phyloP scores from a whole-genome alignment of 148 eudicot genomes.

The Diospyros lotus region DNA sequence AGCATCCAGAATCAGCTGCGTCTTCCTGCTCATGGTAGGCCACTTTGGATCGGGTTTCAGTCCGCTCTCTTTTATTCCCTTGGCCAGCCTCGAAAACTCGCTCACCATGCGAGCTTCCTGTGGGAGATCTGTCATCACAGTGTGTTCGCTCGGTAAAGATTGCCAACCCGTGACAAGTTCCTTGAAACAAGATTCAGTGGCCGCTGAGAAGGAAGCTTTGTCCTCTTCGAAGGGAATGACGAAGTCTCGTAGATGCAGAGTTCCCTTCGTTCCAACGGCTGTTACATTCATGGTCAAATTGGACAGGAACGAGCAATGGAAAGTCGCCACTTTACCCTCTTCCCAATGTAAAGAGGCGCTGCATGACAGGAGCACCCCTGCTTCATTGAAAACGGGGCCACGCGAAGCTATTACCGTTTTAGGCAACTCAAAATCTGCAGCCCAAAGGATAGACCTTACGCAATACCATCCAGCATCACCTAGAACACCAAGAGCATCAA shows the following conservation, averaged over 20 bases:
- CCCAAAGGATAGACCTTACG: conserved; percentile 51
- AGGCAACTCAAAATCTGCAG: conserved; percentile 46
- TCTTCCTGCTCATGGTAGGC: conserved; percentile 33
- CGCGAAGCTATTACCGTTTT: conserved; percentile 44
- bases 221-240: conserved; percentile 22
- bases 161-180: conserved; percentile 12
- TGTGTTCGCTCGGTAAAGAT: conserved; percentile 17
- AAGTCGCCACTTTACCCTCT: conserved; percentile 47
- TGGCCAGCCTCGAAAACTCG: conserved; percentile 27
- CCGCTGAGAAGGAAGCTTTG: conserved; percentile 8
- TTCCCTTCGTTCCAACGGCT: conserved; percentile 37
- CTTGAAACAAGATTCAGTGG: conserved; percentile 8
- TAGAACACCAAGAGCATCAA: conserved; percentile 59
- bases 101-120: conserved; percentile 34
- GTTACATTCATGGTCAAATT: conserved; percentile 49
- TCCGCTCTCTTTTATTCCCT: conserved; percentile 6
- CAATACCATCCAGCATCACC: conserved; percentile 71
- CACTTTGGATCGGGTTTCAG: conserved; percentile 22
- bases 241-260: conserved; percentile 20
- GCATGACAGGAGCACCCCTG: conserved; percentile 52
- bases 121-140: conserved; percentile 19
- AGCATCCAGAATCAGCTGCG: conserved; percentile 30
- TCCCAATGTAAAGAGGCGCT: conserved; percentile 58
- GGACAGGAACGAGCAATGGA: conserved; percentile 54
- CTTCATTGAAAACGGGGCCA: conserved; percentile 31